phyloP scores from a whole-genome alignment of 2,329 filamentous ascomycete genomes.

The Pestalotiopsis sp. region DNA sequence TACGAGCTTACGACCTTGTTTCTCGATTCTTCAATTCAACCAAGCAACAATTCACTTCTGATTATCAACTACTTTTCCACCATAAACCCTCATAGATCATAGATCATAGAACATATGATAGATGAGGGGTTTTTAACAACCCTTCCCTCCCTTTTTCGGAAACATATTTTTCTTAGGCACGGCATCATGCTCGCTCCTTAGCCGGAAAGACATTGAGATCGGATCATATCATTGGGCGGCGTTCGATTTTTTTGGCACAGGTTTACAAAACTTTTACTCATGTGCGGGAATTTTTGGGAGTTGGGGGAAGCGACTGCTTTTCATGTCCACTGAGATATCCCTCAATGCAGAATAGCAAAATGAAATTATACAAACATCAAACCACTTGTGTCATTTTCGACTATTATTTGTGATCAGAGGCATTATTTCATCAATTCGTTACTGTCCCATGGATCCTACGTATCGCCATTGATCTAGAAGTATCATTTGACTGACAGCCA shows the following conservation, averaged over 20 bases:
- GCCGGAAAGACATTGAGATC: neutral
- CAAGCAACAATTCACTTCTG: neutral
- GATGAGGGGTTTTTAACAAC: neutral
- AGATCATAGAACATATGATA: slow-evolving; percentile 12
- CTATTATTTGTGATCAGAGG: too few species aligned
- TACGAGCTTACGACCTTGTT: neutral
- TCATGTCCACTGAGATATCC: neutral
- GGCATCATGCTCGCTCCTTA: slow-evolving; percentile 6
- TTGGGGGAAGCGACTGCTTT: neutral
- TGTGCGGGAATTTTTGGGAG: neutral
- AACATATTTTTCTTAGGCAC: neutral
- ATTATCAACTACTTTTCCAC: neutral
- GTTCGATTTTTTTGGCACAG: neutral
- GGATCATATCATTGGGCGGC: slow-evolving; percentile 13
- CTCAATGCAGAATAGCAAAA: neutral
- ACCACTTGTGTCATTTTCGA: too few species aligned
- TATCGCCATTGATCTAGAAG: too few species aligned
- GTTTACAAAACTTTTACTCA: neutral
- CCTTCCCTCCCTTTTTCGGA: slow-evolving; percentile 8
- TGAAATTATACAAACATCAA: neutral
- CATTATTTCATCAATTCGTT: too few species aligned
- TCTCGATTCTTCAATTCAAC: neutral
- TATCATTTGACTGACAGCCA: too few species aligned
- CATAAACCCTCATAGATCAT: neutral
- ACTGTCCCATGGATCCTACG: too few species aligned